Base-by-base conservation (phyloP, 1,284 basidiomycete species). In the Abortiporus biennis region DNA sequence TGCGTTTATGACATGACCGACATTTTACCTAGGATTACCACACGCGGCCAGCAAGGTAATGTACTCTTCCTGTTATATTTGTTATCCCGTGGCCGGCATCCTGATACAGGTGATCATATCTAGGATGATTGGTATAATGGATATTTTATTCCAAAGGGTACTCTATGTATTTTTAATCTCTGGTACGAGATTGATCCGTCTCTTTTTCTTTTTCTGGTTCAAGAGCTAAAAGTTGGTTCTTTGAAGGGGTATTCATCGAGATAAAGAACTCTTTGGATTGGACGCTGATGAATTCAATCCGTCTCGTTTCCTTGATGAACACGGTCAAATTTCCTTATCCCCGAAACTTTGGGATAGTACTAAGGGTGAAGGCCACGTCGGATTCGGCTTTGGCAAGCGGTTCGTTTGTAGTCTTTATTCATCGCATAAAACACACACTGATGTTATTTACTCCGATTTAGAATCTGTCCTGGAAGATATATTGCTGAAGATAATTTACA, bases 71-170 rank as follows among this genome's bases (percentile, higher is more conserved):
- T 37, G 8, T 5, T 13, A 35, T 19, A 12, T 37, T 37, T 5
- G 13, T 29, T n/a, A 29, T 29, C 27, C n/a, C 21, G 4, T 37
- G 13, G 5, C 36, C 13, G 19, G 9, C 12, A 19, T 9, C n/a
- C n/a, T n/a, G n/a, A n/a, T n/a, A n/a, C n/a, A n/a, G n/a, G n/a
- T n/a, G n/a, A n/a, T n/a, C n/a, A n/a, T 35, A 12, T 13, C 9
- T 17, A 44, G 25, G 52, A 53, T 34, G 47, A 52, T 32, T 41
- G 46, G 16, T 57, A 57, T 38, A 41, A 50, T 15, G 58, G 53
- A 2, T 56, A 54, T 36, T 46, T 43, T 20, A 56, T 60, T 22
- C 58, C 58, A 1, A 54, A 54, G 30, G 50, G 51, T 6, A 22
- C 39, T 29, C 50, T 49, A 9, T 31, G 54, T n/a, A 44, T 55